Conservation (phyloP, 2,329 filamentous ascomycete species). For the Ophiosphaerella korrae region DNA sequence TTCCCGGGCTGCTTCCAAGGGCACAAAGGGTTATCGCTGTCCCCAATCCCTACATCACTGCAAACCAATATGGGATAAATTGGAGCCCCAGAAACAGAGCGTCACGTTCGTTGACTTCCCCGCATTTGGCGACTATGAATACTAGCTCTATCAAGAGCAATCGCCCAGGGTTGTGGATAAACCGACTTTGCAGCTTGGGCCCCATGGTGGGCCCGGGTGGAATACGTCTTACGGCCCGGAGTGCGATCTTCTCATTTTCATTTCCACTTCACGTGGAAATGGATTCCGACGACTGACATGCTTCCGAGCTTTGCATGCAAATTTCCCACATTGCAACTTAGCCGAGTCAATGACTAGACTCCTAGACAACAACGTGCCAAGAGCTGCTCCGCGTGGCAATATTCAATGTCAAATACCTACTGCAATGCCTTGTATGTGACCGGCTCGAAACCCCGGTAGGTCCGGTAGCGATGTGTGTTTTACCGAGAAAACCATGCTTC, state of each 20-base stretch:
- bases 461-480: too few species aligned
- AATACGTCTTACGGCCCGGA: not conserved
- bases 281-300: not conserved
- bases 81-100: not conserved
- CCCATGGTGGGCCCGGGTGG: not conserved
- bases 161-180: slow-evolving; percentile 10
- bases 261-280: not conserved
- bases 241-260: too few species aligned
- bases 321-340: not conserved
- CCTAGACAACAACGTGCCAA: too few species aligned
- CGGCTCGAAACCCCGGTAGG: too few species aligned
- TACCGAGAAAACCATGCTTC: too few species aligned
- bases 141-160: not conserved
- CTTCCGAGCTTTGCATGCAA: not conserved
- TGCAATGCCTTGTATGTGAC: too few species aligned
- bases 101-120: slow-evolving; percentile 8
- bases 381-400: too few species aligned
- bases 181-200: slow-evolving; percentile 8
- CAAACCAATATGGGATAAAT: slow-evolving; percentile 5
- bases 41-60: not conserved
- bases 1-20: not conserved
- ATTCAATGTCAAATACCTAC: too few species aligned
- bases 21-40: not conserved
- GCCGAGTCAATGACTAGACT: not conserved
- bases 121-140: slow-evolving; percentile 7